These are phyloP conservation scores for Melampsora occidentalis DNA, from an alignment of 1,284 basidiomycete genomes.

Conservation along the genomic window DNA sequence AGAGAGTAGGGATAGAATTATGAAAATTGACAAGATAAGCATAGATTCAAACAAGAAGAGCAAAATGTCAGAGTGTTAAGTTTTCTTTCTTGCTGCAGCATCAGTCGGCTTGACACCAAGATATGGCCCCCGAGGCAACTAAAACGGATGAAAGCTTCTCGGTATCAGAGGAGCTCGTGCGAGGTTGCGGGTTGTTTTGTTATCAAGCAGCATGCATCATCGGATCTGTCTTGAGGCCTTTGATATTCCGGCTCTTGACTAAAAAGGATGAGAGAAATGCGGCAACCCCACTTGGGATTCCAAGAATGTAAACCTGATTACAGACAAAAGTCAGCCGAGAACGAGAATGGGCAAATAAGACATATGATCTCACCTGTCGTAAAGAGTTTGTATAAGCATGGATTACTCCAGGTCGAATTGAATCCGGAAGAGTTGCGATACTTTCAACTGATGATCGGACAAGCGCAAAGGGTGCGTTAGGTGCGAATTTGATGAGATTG, in stretches of 20 bases:
- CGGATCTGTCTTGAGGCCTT: slow-evolving; percentile 2
- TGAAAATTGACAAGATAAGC: too few relatives aligned
- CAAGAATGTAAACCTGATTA: slow-evolving; percentile 2
- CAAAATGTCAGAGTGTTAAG: too few relatives aligned
- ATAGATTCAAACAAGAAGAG: too few relatives aligned
- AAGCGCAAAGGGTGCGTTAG: slow-evolving; percentile 2
- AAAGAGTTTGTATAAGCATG: slow-evolving; percentile 2
- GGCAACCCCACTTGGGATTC: background rate
- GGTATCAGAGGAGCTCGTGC: too few relatives aligned
- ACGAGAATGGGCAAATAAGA: too few relatives aligned
- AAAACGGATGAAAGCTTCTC: too few relatives aligned
- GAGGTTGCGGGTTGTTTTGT: too few relatives aligned
- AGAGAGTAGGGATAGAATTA: too few relatives aligned
- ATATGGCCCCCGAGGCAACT: too few relatives aligned
- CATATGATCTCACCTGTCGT: background rate
- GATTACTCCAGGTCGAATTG: slow-evolving; percentile 1
- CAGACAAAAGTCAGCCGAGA: background rate
- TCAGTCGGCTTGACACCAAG: too few relatives aligned
- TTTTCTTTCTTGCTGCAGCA: too few relatives aligned
- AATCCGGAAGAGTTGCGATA: slow-evolving; percentile 1
- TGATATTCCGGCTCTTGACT: slow-evolving; percentile 1
- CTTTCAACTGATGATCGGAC: slow-evolving; percentile 6
- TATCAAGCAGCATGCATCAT: slow-evolving; percentile 2
- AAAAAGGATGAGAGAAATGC: background rate
- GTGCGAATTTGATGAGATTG: slow-evolving; percentile 1